A percentile compares a stretch with the other conserved stretches of the same genome.
Conservation (phyloP, 805 yeast species). For the Kazachstania africana region DNA sequence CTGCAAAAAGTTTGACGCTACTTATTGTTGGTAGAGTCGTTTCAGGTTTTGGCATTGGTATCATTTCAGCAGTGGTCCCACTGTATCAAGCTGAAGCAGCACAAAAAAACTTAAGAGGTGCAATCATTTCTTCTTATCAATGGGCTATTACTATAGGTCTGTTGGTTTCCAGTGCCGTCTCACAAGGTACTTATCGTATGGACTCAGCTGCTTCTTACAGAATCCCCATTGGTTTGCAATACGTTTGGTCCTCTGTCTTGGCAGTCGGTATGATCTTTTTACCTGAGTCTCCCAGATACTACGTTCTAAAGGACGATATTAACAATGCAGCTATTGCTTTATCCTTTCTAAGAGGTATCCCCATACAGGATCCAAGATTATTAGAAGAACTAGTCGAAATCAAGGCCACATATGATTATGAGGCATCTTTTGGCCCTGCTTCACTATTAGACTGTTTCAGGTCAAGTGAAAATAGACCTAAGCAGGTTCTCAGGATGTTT, state of each 20-base stretch:
- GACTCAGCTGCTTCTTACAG: constrained; percentile 56
- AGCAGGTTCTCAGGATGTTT: constrained; percentile 43
- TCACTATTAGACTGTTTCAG: constrained; percentile 46
- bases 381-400: constrained; percentile 65
- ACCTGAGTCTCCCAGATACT: constrained; percentile 85
- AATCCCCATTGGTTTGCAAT: constrained; percentile 67
- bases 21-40: constrained; percentile 65
- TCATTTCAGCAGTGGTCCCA: constrained; percentile 71
- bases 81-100: constrained; percentile 80
- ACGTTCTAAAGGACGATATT: constrained; percentile 56
- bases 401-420: constrained; percentile 64
- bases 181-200: constrained; percentile 54
- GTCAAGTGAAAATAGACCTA: constrained; percentile 41
- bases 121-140: constrained; percentile 70
- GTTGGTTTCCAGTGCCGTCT: constrained; percentile 60
- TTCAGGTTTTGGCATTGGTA: constrained; percentile 62
- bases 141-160: constrained; percentile 89
- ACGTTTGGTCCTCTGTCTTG: constrained; percentile 54
- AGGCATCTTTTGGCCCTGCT: constrained; percentile 42
- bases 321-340: constrained; percentile 59
- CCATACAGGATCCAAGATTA: constrained; percentile 50
- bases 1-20: constrained; percentile 37
- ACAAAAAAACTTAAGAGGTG: constrained; percentile 71
- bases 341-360: constrained; percentile 54
- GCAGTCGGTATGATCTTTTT: constrained; percentile 59